These are phyloP conservation scores for Fomitopsis serialis DNA, from an alignment of 768 basidiomycete species.

Conservation along the genomic window DNA sequence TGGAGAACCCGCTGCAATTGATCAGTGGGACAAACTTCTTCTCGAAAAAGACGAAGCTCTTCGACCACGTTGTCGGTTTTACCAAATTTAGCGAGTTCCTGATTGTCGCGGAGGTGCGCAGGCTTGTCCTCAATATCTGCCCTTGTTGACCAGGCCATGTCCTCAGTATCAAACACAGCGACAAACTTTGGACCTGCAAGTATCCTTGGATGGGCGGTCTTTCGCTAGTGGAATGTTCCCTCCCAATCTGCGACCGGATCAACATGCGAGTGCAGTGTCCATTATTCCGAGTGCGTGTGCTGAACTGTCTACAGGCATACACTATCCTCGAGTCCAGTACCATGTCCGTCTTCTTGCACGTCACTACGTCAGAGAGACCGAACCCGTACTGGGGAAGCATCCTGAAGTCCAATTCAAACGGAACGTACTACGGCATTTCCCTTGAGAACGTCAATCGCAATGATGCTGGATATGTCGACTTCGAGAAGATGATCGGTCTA, in stretches of 20 bases:
- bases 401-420: slow-evolving; percentile 96
- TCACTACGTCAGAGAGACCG: slow-evolving; percentile 80
- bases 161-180: slow-evolving; percentile 45
- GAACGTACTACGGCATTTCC: slow-evolving; percentile 91
- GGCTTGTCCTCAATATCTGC: neutral
- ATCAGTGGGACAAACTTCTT: slow-evolving; percentile 76
- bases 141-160: slow-evolving; percentile 2
- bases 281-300: neutral
- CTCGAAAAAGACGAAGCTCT: slow-evolving; percentile 64
- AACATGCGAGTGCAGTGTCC: slow-evolving; percentile 56
- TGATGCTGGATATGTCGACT: slow-evolving; percentile 83
- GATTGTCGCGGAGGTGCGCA: slow-evolving; percentile 85
- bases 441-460: slow-evolving; percentile 91
- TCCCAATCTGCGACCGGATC: slow-evolving; percentile 81
- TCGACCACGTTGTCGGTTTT: slow-evolving; percentile 88
- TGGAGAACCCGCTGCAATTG: slow-evolving; percentile 67
- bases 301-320: slow-evolving; percentile 54
- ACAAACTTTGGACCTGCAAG: slow-evolving; percentile 74
- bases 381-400: slow-evolving; percentile 85
- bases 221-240: slow-evolving; percentile 91
- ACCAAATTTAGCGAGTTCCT: slow-evolving; percentile 96
- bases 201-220: slow-evolving; percentile 83
- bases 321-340: slow-evolving; percentile 94
- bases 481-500: slow-evolving; percentile 94
- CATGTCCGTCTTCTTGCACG: slow-evolving; percentile 88